Conservation (phyloP, 2,329 filamentous ascomycete species). For the Aspergillus nomiae region DNA sequence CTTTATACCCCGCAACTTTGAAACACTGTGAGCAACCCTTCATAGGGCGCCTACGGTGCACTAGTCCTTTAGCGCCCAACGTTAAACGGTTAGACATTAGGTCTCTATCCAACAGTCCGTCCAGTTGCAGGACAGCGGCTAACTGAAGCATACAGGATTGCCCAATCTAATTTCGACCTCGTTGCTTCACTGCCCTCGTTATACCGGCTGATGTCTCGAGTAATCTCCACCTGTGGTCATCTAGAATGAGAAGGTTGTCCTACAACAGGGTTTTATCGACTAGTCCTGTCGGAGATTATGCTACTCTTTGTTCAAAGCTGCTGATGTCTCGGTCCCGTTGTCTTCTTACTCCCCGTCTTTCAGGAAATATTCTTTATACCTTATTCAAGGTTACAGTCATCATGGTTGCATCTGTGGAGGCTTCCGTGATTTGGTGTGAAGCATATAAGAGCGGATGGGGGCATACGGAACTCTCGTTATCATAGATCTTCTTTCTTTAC, state of each 20-base stretch:
- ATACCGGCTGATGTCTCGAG: neutral
- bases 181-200: neutral
- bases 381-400: neutral
- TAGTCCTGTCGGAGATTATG: neutral
- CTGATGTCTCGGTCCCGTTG: neutral
- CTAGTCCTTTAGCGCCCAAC: constrained; percentile 1
- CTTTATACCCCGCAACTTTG: constrained; percentile 1
- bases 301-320: neutral
- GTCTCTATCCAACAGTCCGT: neutral
- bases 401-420: neutral
- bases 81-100: neutral
- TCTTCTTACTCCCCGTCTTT: neutral
- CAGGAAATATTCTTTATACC: neutral
- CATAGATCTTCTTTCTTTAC: neutral
- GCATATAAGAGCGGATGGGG: neutral
- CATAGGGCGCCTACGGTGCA: neutral
- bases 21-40: neutral
- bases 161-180: neutral
- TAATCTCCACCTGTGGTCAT: neutral
- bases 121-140: neutral
- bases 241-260: neutral
- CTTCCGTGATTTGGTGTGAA: neutral
- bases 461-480: neutral
- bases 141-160: neutral
- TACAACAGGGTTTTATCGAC: neutral